These are phyloP conservation scores for Mycena belliarum DNA, from an alignment of 768 basidiomycete species.

Conservation along the genomic window DNA sequence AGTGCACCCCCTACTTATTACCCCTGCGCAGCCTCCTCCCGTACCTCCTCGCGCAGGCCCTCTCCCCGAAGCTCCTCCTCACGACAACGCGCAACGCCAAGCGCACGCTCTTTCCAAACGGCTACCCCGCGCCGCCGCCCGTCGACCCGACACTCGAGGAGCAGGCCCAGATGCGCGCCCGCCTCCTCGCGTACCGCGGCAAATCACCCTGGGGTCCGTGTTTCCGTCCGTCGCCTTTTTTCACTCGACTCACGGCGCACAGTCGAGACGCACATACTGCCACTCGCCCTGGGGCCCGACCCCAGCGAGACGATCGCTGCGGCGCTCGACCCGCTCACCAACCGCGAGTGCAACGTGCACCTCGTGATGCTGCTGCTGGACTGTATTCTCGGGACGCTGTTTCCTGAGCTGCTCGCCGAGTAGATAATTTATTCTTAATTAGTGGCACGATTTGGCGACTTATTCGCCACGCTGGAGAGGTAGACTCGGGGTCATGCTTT, in stretches of 20 bases:
- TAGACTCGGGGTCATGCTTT: not conserved
- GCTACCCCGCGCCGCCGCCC: conserved; percentile 77
- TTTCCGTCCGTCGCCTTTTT: not conserved
- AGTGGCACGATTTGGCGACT: not conserved
- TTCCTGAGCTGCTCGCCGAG: conserved; percentile 64
- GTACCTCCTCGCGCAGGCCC: conserved; percentile 57
- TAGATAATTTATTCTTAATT: not conserved
- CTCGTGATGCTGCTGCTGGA: conserved; percentile 76
- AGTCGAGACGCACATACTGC: conserved; percentile 42
- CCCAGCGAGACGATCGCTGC: conserved; percentile 48
- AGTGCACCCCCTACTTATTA: not conserved
- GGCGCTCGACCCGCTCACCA: conserved; percentile 62
- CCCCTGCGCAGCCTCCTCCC: conserved; percentile 57
- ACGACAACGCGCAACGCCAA: conserved; percentile 58
- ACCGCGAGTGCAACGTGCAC: conserved; percentile 75
- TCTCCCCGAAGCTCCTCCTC: conserved; percentile 55
- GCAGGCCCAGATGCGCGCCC: conserved; percentile 57
- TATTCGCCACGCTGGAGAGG: no score
- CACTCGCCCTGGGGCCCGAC: conserved; percentile 56
- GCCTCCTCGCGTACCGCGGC: conserved; percentile 34
- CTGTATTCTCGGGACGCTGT: conserved; percentile 63
- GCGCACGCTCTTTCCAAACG: conserved; percentile 81
- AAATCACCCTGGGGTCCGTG: conserved; percentile 19
- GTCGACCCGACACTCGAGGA: conserved; percentile 79
- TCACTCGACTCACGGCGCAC: not conserved